phyloP scores from a whole-genome alignment of 2,329 filamentous ascomycete genomes.

The Dothideomycetes sp. region DNA sequence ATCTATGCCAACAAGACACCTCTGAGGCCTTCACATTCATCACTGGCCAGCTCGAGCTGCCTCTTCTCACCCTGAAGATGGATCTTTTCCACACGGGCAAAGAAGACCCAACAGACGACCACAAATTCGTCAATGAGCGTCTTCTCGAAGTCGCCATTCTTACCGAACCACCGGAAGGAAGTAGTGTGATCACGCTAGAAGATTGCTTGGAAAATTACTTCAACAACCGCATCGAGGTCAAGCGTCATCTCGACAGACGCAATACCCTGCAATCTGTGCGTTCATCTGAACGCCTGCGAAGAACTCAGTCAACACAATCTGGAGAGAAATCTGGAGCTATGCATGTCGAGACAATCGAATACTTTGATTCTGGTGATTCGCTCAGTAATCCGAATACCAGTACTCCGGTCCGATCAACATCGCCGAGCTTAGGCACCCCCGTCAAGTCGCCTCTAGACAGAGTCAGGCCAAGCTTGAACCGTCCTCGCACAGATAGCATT shows the following conservation, averaged over 20 bases:
- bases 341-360: conserved; percentile 38
- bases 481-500: conserved; percentile 40
- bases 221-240: conserved; percentile 85
- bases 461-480: conserved; percentile 27
- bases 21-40: conserved; percentile 95
- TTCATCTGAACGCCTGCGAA: conserved; percentile 20
- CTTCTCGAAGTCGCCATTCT: conserved; percentile 87
- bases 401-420: conserved; percentile 1
- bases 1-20: conserved; percentile 80
- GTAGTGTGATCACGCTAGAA: conserved; percentile 64
- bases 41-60: conserved; percentile 78
- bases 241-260: conserved; percentile 56
- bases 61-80: conserved; percentile 82
- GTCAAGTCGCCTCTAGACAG: conserved; percentile 24
- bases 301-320: conserved; percentile 18
- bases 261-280: conserved; percentile 47
- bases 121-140: conserved; percentile 89
- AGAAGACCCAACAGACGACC: conserved; percentile 73
- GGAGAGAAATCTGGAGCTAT: conserved; percentile 28
- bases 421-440: conserved; percentile 19
- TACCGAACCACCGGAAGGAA: conserved; percentile 55
- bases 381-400: conserved; percentile 10
- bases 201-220: conserved; percentile 92
- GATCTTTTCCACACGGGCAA: conserved; percentile 90
- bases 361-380: conserved; percentile 20